These are phyloP conservation scores for Chamaecyparis obtusa DNA, from an alignment of 75 land plant species.

Conservation along the genomic window DNA sequence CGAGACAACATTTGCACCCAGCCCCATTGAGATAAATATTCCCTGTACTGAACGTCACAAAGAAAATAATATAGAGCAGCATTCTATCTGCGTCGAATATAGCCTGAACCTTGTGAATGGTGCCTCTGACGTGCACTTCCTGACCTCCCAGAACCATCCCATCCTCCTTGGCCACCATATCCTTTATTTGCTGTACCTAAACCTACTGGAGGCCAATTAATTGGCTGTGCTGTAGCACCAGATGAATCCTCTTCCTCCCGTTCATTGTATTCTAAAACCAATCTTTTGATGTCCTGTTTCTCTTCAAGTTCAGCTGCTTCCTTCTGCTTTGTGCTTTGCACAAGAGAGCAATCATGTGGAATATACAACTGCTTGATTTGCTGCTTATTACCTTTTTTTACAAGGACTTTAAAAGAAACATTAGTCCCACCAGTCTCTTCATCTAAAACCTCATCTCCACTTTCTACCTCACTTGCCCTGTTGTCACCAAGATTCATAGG, in stretches of 20 bases:
- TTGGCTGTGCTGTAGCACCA: constrained; percentile 51
- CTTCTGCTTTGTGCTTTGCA: constrained; percentile 96
- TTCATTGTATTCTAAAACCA: constrained; percentile 92
- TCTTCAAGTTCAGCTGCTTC: constrained; percentile 98
- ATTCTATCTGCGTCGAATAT: constrained; percentile 29
- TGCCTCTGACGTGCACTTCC: constrained; percentile 51
- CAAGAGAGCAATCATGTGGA: constrained; percentile 85
- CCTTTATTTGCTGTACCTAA: constrained; percentile 26
- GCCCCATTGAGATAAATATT: neutral
- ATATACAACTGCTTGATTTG: constrained; percentile 90
- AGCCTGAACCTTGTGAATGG: constrained; percentile 38
- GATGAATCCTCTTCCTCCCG: constrained; percentile 86
- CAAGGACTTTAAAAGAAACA: constrained; percentile 80
- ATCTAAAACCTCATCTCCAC: constrained; percentile 39
- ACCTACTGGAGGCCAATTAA: constrained; percentile 53
- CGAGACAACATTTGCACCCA: neutral
- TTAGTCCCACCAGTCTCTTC: constrained; percentile 56
- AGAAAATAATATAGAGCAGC: neutral
- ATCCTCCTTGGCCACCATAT: constrained; percentile 18
- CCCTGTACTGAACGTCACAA: neutral
- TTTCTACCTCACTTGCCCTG: constrained; percentile 45
- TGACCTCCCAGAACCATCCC: constrained; percentile 34
- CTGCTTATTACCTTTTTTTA: constrained; percentile 92
- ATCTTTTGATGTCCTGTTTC: constrained; percentile 88
- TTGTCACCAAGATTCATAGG: constrained; percentile 82